Conservation (phyloP, 108 stramenopile genomes). For the Skeletonema costatum region DNA sequence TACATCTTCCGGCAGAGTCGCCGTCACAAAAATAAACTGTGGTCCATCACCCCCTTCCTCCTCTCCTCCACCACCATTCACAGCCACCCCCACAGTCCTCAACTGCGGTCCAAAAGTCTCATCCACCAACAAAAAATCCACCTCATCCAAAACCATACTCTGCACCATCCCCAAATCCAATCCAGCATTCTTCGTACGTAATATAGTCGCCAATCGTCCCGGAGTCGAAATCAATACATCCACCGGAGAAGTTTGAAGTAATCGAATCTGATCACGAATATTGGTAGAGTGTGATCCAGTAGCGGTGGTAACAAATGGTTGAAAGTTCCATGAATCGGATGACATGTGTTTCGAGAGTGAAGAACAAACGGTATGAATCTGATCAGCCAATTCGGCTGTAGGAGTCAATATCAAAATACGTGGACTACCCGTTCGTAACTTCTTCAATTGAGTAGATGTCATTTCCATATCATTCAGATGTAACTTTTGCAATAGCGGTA, state of each 20-base stretch:
- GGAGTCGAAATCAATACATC: conserved; percentile 93
- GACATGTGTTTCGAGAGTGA: conserved; percentile 33
- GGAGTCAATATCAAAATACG: conserved; percentile 80
- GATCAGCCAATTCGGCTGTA: conserved; percentile 93
- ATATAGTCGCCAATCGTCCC: conserved; percentile 86
- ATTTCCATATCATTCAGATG: background rate
- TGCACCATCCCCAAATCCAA: conserved; percentile 67
- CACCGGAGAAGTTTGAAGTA: conserved; percentile 64
- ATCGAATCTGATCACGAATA: conserved; percentile 85
- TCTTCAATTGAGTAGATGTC: conserved; percentile 1
- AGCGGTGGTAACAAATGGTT: conserved; percentile 64
- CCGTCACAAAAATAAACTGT: conserved; percentile 95
- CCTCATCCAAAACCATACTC: conserved; percentile 90
- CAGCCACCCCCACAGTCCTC: conserved; percentile 83
- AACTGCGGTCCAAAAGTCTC: conserved; percentile 91
- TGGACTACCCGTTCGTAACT: conserved; percentile 54
- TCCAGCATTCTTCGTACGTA: conserved; percentile 74
- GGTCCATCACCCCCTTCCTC: conserved; percentile 16
- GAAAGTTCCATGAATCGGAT: conserved; percentile 52
- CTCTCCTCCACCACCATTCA: background rate
- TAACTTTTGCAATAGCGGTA: conserved; percentile 73
- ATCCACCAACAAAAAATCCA: conserved; percentile 91
- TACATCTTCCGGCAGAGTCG: conserved; percentile 87
- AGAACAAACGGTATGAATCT: conserved; percentile 69
- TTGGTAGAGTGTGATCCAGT: conserved; percentile 63